phyloP scores from a whole-genome alignment of 2,329 filamentous ascomycete species.

The Amauroascus verrucosus region DNA sequence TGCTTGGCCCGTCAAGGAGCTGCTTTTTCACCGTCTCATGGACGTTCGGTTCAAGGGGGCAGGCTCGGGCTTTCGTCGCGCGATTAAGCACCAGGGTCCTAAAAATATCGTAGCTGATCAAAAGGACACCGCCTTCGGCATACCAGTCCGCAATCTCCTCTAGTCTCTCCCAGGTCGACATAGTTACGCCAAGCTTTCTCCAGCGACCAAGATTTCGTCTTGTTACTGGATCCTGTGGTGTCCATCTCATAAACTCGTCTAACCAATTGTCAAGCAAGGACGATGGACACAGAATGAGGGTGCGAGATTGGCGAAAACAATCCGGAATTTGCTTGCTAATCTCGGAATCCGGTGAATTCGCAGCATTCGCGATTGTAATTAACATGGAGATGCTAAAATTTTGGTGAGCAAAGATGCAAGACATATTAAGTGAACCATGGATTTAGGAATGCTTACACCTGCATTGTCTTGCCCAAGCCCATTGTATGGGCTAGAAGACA shows the following conservation, averaged over 20 bases:
- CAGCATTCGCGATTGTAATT: constrained; percentile 59
- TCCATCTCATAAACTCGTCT: constrained; percentile 66
- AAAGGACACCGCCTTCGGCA: constrained; percentile 56
- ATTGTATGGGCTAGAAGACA: constrained; percentile 81
- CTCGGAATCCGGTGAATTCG: constrained; percentile 46
- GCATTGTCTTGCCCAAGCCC: constrained; percentile 89
- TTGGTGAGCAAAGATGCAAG: neutral
- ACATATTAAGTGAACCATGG: neutral
- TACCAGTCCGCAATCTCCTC: constrained; percentile 50
- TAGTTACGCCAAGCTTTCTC: constrained; percentile 44
- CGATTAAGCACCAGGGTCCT: constrained; percentile 35
- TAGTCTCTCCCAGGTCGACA: constrained; percentile 33
- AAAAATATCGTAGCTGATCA: constrained; percentile 67
- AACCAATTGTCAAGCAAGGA: constrained; percentile 71
- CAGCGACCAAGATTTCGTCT: constrained; percentile 45
- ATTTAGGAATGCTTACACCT: constrained; percentile 45
- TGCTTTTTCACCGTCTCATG: constrained; percentile 37
- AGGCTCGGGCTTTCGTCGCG: constrained; percentile 18
- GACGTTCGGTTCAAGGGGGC: constrained; percentile 27
- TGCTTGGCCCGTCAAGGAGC: constrained; percentile 52
- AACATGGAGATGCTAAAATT: constrained; percentile 62
- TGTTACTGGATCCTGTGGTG: constrained; percentile 34
- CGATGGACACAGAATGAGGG: constrained; percentile 66
- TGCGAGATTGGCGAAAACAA: constrained; percentile 51
- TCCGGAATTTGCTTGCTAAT: constrained; percentile 58